A percentile compares a stretch with the other conserved stretches of the same genome.
Conservation (phyloP, 495 filamentous ascomycete species). For the Neurospora terricola region DNA sequence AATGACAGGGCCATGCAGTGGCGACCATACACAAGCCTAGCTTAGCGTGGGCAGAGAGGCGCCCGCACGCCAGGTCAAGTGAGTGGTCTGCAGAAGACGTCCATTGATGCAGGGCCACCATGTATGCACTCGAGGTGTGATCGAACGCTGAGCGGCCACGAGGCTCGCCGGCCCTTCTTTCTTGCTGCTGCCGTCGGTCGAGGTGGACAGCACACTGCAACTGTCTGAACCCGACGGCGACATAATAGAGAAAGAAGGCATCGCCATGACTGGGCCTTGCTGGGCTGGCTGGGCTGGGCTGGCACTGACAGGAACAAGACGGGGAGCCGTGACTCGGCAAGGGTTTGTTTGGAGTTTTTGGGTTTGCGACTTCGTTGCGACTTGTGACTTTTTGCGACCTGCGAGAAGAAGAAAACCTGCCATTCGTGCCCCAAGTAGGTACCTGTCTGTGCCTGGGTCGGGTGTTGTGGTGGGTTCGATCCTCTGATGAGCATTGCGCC, state of each 20-base stretch:
- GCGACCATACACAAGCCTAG: conserved; percentile 24
- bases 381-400: background rate
- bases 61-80: conserved; percentile 23
- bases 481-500: background rate
- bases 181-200: background rate
- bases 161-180: background rate
- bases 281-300: background rate
- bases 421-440: background rate
- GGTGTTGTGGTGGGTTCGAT: background rate
- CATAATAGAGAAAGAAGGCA: background rate
- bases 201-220: background rate
- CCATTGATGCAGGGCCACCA: background rate
- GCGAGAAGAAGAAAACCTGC: background rate
- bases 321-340: background rate
- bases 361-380: background rate
- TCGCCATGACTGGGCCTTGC: background rate
- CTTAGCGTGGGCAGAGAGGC: conserved; percentile 18
- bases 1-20: conserved; percentile 27
- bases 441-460: background rate
- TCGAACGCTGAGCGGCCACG: background rate
- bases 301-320: background rate
- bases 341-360: background rate
- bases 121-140: conserved; percentile 16
- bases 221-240: background rate
- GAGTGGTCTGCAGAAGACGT: conserved; percentile 4